Percentiles rank a stretch among this genome's conserved stretches.
phyloP scores from a whole-genome alignment of 768 basidiomycete species.

The Amanita phalloides region DNA sequence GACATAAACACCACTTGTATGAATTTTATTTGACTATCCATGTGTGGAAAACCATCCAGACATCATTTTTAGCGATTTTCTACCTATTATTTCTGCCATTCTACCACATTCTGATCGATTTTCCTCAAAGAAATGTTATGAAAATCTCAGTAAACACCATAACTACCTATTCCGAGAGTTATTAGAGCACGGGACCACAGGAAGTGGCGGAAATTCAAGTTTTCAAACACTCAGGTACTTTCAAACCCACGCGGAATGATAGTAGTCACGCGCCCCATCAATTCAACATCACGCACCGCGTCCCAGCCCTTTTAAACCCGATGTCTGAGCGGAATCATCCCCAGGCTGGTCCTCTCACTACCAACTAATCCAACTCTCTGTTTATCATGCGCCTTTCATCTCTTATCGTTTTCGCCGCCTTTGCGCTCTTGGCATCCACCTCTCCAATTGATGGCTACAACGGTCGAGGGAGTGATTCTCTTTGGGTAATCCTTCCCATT shows the following conservation, averaged over 20 bases:
- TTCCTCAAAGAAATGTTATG: not conserved
- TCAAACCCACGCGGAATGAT: not conserved
- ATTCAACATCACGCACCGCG: too few relatives aligned
- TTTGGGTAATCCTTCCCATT: too few relatives aligned
- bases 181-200: not conserved
- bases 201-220: not conserved
- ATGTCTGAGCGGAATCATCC: too few relatives aligned
- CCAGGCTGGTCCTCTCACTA: too few relatives aligned
- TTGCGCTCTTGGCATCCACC: too few relatives aligned
- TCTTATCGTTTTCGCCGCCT: too few relatives aligned
- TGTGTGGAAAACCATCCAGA: not conserved
- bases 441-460: too few relatives aligned
- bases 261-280: not conserved
- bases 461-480: too few relatives aligned
- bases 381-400: too few relatives aligned
- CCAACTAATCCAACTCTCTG: too few relatives aligned
- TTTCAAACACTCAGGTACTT: constrained; percentile 6
- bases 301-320: too few relatives aligned
- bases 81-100: not conserved
- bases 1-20: not conserved
- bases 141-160: not conserved
- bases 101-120: not conserved
- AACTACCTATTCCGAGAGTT: not conserved
- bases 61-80: not conserved
- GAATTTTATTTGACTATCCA: not conserved